Conservation (phyloP, 208 protist genomes). For the Wallacemonas collosoma region DNA sequence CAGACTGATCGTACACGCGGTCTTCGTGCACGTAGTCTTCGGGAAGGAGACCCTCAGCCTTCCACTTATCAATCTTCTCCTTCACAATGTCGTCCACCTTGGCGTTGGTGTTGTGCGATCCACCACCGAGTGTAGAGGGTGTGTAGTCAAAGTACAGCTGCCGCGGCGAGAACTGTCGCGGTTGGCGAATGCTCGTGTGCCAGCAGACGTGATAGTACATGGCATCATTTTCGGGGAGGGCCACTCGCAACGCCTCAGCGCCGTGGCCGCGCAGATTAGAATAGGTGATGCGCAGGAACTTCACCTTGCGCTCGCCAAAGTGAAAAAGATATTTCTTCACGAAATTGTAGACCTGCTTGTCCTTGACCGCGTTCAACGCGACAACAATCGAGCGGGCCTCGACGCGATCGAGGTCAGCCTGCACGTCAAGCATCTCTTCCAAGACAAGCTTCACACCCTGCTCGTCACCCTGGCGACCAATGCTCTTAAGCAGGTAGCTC, state of each 20-base stretch:
- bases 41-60: slow-evolving; percentile 83
- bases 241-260: slow-evolving; percentile 71
- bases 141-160: slow-evolving; percentile 92
- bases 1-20: slow-evolving; percentile 75
- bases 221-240: slow-evolving; percentile 83
- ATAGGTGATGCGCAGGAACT: slow-evolving; percentile 84
- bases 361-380: slow-evolving; percentile 77
- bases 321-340: slow-evolving; percentile 89
- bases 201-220: slow-evolving; percentile 92
- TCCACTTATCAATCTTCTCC: slow-evolving; percentile 93
- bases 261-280: slow-evolving; percentile 82
- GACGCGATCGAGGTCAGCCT: slow-evolving; percentile 84
- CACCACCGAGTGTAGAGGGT: slow-evolving; percentile 58
- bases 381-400: slow-evolving; percentile 76
- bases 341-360: slow-evolving; percentile 82
- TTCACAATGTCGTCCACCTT: slow-evolving; percentile 92
- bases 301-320: slow-evolving; percentile 87
- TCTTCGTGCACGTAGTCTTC: slow-evolving; percentile 90
- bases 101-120: slow-evolving; percentile 62
- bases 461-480: slow-evolving; percentile 80
- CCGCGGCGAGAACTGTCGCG: slow-evolving; percentile 83
- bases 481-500: slow-evolving; percentile 83
- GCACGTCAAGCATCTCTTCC: slow-evolving; percentile 88
- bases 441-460: slow-evolving; percentile 66
- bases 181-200: slow-evolving; percentile 79